Evolutionary conservation across 2,329 filamentous ascomycete species (phyloP).

Genomic region (Neonectria hederae): DNA sequence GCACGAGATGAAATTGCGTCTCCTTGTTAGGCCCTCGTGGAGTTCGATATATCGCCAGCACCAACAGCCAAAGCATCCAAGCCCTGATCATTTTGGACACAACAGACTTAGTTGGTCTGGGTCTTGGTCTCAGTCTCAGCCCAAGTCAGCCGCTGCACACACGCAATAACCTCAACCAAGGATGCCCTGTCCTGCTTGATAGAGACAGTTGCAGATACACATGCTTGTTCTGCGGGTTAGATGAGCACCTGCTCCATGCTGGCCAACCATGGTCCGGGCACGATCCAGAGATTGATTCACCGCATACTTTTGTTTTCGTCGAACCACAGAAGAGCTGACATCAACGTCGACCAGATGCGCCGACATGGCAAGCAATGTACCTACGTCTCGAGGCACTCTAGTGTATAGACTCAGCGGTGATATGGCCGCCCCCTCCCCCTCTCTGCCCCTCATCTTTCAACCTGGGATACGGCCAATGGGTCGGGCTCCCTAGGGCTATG

Average conservation of each 20-base stretch:
- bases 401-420: neutral
- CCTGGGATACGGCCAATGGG: neutral
- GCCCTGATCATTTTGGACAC: neutral
- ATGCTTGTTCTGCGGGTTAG: constrained; percentile 22
- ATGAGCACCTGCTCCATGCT: constrained; percentile 6
- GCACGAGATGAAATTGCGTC: constrained; percentile 11
- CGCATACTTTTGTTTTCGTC: neutral
- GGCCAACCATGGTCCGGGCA: constrained; percentile 6
- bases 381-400: neutral
- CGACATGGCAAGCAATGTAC: neutral
- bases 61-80: constrained; percentile 5
- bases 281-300: constrained; percentile 5
- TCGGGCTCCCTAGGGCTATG: neutral
- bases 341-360: neutral
- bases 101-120: neutral
- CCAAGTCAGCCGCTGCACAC: neutral
- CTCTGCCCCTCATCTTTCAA: neutral
- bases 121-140: constrained; percentile 6
- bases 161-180: constrained; percentile 18
- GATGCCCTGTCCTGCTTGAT: constrained; percentile 21
- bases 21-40: constrained; percentile 1
- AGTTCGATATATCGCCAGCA: neutral
- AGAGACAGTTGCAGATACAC: constrained; percentile 18
- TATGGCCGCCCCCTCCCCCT: neutral
- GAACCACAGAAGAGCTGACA: constrained; percentile 2